Evolutionary conservation across 176 grass and related monocot species (phyloP).

Genomic region (Saccharum officinarum): DNA sequence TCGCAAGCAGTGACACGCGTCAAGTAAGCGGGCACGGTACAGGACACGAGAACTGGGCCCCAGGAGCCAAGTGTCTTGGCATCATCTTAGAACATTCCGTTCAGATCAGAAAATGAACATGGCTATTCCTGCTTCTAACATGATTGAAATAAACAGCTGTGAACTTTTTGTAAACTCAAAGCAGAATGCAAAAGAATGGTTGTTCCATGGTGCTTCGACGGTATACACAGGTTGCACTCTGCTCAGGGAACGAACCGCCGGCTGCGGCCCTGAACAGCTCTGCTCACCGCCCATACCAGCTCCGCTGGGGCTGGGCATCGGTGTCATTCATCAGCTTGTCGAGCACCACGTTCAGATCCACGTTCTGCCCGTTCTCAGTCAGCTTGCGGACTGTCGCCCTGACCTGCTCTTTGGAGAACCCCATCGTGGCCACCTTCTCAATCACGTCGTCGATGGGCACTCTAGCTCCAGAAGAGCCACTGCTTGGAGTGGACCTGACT

Average conservation of each 20-base stretch:
- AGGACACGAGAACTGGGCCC: neutral
- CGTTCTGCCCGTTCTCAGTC: constrained; percentile 85
- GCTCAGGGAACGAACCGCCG: neutral
- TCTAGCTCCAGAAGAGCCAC: constrained; percentile 39
- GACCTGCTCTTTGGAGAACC: constrained; percentile 90
- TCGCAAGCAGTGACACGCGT: neutral
- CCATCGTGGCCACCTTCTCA: constrained; percentile 92
- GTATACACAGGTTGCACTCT: constrained; percentile 44
- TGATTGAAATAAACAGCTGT: neutral
- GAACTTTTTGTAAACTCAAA: neutral
- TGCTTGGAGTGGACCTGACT: constrained; percentile 38
- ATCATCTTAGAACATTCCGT: neutral
- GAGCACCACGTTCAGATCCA: constrained; percentile 88
- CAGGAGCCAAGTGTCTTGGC: neutral
- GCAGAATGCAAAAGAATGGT: neutral
- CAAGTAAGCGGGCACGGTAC: neutral
- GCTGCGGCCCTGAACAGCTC: neutral
- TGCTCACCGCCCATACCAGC: constrained; percentile 65
- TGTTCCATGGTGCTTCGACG: neutral
- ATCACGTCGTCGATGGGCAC: constrained; percentile 75
- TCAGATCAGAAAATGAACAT: neutral
- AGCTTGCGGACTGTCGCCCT: constrained; percentile 75
- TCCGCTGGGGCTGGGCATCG: constrained; percentile 64
- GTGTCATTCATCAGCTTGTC: constrained; percentile 92
- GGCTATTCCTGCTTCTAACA: neutral